Conservation (phyloP, 352 stramenopile species). For the Pythium scleroteichum region DNA sequence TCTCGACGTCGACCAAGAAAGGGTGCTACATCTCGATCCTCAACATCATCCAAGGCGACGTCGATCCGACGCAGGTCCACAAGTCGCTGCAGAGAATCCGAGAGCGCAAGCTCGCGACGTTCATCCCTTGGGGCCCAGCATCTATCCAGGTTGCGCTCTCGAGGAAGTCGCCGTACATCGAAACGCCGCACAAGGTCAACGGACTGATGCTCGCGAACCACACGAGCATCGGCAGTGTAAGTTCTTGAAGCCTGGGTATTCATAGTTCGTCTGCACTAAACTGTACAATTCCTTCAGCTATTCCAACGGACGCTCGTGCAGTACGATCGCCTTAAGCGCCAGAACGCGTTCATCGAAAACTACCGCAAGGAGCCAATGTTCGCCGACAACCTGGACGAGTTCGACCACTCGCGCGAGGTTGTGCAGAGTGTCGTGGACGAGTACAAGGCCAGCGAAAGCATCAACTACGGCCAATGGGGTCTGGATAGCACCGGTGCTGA, state of each 20-base stretch:
- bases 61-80: conserved; percentile 98
- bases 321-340: conserved; percentile 97
- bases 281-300: conserved; percentile 33
- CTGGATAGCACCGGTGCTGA: conserved; percentile 21
- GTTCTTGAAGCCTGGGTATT: too few species aligned
- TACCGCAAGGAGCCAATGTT: conserved; percentile 99
- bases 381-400: conserved; percentile 82
- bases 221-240: conserved; percentile 93
- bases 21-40: conserved; percentile 99
- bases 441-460: conserved; percentile 81
- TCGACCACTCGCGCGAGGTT: conserved; percentile 82
- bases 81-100: conserved; percentile 98
- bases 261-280: too few species aligned
- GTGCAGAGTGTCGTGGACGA: conserved; percentile 85
- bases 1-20: conserved; percentile 95
- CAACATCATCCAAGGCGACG: conserved; percentile 99
- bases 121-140: conserved; percentile 99
- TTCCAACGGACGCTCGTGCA: conserved; percentile 93
- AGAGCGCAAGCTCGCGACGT: conserved; percentile 95
- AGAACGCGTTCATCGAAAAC: conserved; percentile 99
- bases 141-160: conserved; percentile 99
- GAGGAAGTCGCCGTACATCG: conserved; percentile 96
- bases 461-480: conserved; percentile 80
- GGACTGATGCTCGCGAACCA: conserved; percentile 99
- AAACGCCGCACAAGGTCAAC: conserved; percentile 96